Percentiles rank a stretch among this genome's conserved stretches.
These are phyloP conservation scores for Plasmodium falciparum DNA, from an alignment of 169 alveolate species.

Conservation along the genomic window DNA sequence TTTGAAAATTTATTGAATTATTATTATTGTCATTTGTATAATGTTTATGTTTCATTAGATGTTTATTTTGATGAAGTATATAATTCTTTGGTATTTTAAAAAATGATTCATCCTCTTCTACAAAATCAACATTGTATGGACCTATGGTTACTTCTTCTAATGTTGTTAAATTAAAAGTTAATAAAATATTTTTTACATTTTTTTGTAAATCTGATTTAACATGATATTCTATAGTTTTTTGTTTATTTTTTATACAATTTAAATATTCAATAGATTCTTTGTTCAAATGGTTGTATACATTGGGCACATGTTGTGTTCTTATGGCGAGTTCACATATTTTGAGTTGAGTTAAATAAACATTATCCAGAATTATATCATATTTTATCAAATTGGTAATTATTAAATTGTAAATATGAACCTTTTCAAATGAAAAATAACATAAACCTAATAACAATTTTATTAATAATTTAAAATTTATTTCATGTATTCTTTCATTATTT, in stretches of 20 bases:
- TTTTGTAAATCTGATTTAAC: slow-evolving; percentile 59
- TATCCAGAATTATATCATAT: slow-evolving; percentile 59
- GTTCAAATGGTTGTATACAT: slow-evolving; percentile 36
- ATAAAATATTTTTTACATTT: slow-evolving; percentile 25
- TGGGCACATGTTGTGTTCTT: slow-evolving; percentile 68
- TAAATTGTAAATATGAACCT: slow-evolving; percentile 33
- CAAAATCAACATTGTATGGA: slow-evolving; percentile 54
- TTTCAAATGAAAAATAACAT: slow-evolving; percentile 46
- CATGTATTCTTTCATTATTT: slow-evolving; percentile 6
- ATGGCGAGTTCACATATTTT: slow-evolving; percentile 59
- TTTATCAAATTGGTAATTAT: slow-evolving; percentile 58
- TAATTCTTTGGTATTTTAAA: slow-evolving; percentile 1
- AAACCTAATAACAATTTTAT: slow-evolving; percentile 38
- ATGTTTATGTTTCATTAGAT: background rate
- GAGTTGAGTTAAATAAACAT: slow-evolving; percentile 52
- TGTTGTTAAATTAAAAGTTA: slow-evolving; percentile 30
- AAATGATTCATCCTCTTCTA: slow-evolving; percentile 39
- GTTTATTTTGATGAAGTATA: background rate
- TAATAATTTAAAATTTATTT: slow-evolving; percentile 8
- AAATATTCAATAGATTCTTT: slow-evolving; percentile 46
- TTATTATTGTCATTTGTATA: background rate
- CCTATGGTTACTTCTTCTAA: slow-evolving; percentile 61
- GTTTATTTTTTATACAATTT: slow-evolving; percentile 33
- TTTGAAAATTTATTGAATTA: background rate
- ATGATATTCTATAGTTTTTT: slow-evolving; percentile 26